These are phyloP conservation scores for Ophiorrhiza pumila DNA, from an alignment of 257 asterid genomes.

Conservation along the genomic window DNA sequence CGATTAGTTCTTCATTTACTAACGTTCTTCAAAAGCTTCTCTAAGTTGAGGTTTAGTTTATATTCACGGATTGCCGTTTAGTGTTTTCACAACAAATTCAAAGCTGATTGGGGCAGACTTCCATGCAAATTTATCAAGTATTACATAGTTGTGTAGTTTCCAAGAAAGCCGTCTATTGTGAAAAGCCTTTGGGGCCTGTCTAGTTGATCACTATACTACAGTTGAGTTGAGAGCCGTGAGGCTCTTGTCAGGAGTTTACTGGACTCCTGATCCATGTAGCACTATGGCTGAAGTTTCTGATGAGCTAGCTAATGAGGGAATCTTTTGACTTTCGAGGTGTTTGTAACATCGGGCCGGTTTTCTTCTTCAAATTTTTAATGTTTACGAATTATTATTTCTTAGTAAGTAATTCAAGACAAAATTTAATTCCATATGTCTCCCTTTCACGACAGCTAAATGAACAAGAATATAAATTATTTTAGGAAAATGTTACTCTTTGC, in stretches of 20 bases:
- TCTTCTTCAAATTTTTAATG: no score
- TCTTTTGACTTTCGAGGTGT: not conserved
- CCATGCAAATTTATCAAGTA: not conserved
- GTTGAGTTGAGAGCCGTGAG: no score
- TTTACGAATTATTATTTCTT: no score
- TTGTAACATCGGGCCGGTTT: not conserved
- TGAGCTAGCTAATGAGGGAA: not conserved
- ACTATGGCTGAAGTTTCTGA: not conserved
- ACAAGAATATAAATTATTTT: not conserved
- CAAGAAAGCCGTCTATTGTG: not conserved
- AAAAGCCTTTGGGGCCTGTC: not conserved
- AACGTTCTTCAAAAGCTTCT: conserved; percentile 4
- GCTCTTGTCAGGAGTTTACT: not conserved
- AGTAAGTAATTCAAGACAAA: not conserved
- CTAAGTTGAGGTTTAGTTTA: not conserved
- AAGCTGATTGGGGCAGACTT: not conserved
- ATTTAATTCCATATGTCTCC: not conserved
- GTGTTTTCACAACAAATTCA: not conserved
- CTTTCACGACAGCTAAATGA: not conserved
- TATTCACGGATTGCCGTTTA: not conserved
- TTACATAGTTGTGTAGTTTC: not conserved
- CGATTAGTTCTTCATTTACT: not conserved
- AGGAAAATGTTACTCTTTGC: no score
- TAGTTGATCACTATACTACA: not conserved
- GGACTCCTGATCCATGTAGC: not conserved